Percentiles rank a stretch among this genome's conserved stretches.
phyloP scores from a whole-genome alignment of 164 flowering plant species.

The Vitis riparia region DNA sequence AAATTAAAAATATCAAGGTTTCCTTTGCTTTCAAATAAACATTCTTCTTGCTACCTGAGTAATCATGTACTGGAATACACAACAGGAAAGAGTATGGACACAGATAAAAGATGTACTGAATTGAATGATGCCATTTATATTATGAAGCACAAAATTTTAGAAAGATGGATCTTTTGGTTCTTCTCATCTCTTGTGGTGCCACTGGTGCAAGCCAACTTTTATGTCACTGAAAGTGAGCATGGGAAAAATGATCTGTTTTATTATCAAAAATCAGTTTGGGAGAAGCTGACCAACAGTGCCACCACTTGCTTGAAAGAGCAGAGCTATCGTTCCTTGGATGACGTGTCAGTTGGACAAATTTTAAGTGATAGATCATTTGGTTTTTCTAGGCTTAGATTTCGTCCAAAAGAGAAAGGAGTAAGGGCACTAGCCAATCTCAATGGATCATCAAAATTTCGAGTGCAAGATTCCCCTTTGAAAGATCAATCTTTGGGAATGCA shows the following conservation, averaged over 20 bases:
- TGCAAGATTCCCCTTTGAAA: slow-evolving; percentile 7
- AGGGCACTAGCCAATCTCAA: slow-evolving; percentile 74
- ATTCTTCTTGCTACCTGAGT: slow-evolving; percentile 19
- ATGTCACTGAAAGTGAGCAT: slow-evolving; percentile 79
- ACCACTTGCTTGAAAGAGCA: slow-evolving; percentile 32
- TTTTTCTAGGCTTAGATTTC: slow-evolving; percentile 74
- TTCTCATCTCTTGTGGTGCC: slow-evolving; percentile 66
- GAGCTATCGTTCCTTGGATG: slow-evolving; percentile 41
- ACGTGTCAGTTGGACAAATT: slow-evolving; percentile 33
- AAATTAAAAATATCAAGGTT: slow-evolving; percentile 54
- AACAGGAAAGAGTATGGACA: not conserved
- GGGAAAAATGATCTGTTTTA: slow-evolving; percentile 64
- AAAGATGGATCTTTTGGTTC: slow-evolving; percentile 83
- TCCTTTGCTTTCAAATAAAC: slow-evolving; percentile 37
- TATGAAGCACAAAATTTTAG: slow-evolving; percentile 40
- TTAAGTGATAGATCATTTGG: slow-evolving; percentile 56
- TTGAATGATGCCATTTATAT: slow-evolving; percentile 12
- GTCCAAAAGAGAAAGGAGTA: slow-evolving; percentile 67
- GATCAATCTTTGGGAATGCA: slow-evolving; percentile 8
- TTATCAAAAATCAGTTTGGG: slow-evolving; percentile 69
- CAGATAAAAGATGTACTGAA: not conserved
- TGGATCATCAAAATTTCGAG: slow-evolving; percentile 48
- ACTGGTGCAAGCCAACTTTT: slow-evolving; percentile 70
- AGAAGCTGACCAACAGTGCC: slow-evolving; percentile 38
- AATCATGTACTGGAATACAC: not conserved